Conservation (phyloP, 208 protist species). For the Chromosphaera perkinsii region DNA sequence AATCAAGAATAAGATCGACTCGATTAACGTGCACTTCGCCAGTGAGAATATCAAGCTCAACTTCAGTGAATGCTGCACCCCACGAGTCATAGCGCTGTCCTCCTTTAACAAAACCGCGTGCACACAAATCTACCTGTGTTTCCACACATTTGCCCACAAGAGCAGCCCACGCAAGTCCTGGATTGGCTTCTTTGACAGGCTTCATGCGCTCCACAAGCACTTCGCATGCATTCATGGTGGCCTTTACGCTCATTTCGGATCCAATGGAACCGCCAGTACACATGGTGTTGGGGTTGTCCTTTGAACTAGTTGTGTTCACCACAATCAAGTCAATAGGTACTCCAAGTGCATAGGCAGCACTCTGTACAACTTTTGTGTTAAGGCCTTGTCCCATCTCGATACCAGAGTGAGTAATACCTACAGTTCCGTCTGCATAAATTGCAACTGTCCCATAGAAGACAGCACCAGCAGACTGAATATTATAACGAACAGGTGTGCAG, state of each 20-base stretch:
- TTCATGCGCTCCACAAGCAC: no score
- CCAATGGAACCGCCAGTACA: no score
- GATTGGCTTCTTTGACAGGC: no score
- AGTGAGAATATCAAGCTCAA: constrained; percentile 63
- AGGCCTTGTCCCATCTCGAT: constrained; percentile 66
- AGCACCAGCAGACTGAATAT: no score
- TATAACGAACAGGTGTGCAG: constrained; percentile 52
- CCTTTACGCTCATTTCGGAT: no score
- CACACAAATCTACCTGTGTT: background rate
- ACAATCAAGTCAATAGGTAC: no score
- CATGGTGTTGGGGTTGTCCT: no score
- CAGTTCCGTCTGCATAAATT: constrained; percentile 60
- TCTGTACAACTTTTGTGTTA: constrained; percentile 58
- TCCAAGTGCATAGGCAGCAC: constrained; percentile 40
- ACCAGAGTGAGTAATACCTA: constrained; percentile 64
- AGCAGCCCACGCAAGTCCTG: no score
- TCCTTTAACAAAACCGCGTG: background rate
- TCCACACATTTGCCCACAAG: no score
- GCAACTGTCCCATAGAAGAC: no score
- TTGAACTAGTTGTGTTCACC: no score
- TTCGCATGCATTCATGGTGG: no score
- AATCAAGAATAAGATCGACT: constrained; percentile 1
- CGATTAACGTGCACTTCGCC: constrained; percentile 47
- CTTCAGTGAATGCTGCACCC: constrained; percentile 31
- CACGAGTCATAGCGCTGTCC: background rate